Percentiles rank a stretch among this genome's conserved stretches.
These are phyloP conservation scores for Plenodomus lindquistii DNA, from an alignment of 2,329 filamentous ascomycete genomes.

Conservation along the genomic window DNA sequence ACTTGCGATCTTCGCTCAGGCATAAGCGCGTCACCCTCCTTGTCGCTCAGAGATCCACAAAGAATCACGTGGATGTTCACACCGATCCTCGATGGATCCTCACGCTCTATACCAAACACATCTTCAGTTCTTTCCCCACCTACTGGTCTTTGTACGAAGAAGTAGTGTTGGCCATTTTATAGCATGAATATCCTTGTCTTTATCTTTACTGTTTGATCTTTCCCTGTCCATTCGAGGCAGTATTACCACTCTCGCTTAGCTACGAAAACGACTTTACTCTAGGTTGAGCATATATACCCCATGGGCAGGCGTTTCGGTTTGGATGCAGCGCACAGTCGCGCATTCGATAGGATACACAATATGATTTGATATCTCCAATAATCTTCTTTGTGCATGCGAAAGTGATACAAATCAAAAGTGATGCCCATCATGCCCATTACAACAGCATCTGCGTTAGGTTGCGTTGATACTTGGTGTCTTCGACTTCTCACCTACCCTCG, in stretches of 20 bases:
- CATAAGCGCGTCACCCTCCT: slow-evolving; percentile 12
- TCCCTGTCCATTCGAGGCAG: slow-evolving; percentile 15
- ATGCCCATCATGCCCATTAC: no score
- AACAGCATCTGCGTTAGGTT: no score
- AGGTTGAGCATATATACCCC: slow-evolving; percentile 20
- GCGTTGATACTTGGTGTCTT: background rate
- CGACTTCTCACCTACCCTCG: slow-evolving; percentile 2
- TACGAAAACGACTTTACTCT: slow-evolving; percentile 4
- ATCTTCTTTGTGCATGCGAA: no score
- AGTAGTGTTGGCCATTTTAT: slow-evolving; percentile 13
- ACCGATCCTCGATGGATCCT: slow-evolving; percentile 12
- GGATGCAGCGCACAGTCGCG: background rate
- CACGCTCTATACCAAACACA: slow-evolving; percentile 2
- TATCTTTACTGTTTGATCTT: background rate
- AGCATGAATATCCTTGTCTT: slow-evolving; percentile 23
- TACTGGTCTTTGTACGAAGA: background rate
- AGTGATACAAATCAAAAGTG: no score
- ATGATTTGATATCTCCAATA: background rate
- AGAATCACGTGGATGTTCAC: background rate
- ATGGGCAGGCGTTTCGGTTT: slow-evolving; percentile 12
- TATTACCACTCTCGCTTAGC: slow-evolving; percentile 21
- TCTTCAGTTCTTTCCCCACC: slow-evolving; percentile 23
- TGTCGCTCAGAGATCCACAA: background rate
- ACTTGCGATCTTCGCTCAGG: slow-evolving; percentile 45
- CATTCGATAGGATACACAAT: background rate